phyloP scores from a whole-genome alignment of 164 flowering plant species.

The Annona cherimola region DNA sequence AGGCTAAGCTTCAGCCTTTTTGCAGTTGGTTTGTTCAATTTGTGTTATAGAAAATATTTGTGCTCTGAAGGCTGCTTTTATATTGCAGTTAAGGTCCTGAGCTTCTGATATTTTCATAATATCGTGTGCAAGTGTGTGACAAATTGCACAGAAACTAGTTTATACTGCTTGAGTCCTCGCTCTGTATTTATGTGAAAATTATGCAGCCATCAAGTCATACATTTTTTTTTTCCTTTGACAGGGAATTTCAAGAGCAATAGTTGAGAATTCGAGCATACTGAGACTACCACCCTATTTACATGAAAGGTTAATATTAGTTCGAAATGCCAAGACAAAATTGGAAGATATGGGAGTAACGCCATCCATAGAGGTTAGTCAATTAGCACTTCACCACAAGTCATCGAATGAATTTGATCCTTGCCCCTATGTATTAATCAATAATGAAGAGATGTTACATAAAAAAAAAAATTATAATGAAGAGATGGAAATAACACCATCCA shows the following conservation, averaged over 20 bases:
- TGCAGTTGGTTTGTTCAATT: not conserved
- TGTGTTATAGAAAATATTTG: not conserved
- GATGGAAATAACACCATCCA: no score
- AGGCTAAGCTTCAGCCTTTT: constrained; percentile 7
- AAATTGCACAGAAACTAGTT: no score
- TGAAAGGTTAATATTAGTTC: constrained; percentile 73
- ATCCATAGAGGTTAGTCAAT: constrained; percentile 62
- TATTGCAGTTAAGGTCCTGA: not conserved
- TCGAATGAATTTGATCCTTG: not conserved
- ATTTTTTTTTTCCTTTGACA: constrained; percentile 20
- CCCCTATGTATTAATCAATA: no score
- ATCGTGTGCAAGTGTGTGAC: no score
- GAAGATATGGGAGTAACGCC: constrained; percentile 77
- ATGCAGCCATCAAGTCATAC: not conserved
- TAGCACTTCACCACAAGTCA: not conserved
- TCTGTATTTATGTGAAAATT: not conserved
- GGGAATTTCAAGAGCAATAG: constrained; percentile 86
- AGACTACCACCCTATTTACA: constrained; percentile 81
- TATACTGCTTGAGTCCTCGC: no score
- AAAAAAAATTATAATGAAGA: no score
- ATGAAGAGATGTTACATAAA: no score
- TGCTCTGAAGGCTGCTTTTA: not conserved
- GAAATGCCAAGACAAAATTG: constrained; percentile 65
- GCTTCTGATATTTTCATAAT: not conserved
- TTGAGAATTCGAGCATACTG: constrained; percentile 72